Conservation (phyloP, 352 stramenopile species). For the Phytophthora macrochlamydospora region DNA sequence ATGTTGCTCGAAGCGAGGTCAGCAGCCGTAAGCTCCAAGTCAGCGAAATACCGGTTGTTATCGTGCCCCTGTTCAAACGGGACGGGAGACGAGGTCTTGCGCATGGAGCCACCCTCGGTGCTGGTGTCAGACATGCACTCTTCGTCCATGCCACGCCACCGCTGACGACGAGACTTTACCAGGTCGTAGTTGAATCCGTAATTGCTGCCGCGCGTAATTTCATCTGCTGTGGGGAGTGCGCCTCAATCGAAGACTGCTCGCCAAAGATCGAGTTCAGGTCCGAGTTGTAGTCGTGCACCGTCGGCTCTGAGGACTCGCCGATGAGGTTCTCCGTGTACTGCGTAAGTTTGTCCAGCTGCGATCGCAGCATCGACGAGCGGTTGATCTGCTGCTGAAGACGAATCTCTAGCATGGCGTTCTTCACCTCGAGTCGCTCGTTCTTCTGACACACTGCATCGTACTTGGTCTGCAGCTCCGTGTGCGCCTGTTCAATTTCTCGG, state of each 20-base stretch:
- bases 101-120: slow-evolving; percentile 43
- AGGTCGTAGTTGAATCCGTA: slow-evolving; percentile 51
- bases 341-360: slow-evolving; percentile 72
- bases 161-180: slow-evolving; percentile 38
- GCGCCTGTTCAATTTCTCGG: slow-evolving; percentile 47
- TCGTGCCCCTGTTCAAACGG: slow-evolving; percentile 28
- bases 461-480: slow-evolving; percentile 63
- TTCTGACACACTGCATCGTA: slow-evolving; percentile 52
- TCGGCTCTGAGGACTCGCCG: slow-evolving; percentile 56
- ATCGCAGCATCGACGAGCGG: slow-evolving; percentile 63
- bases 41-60: slow-evolving; percentile 37
- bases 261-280: slow-evolving; percentile 57
- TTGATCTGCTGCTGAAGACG: slow-evolving; percentile 69
- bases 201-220: slow-evolving; percentile 40
- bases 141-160: slow-evolving; percentile 45
- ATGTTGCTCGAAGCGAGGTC: slow-evolving; percentile 30
- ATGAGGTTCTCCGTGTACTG: slow-evolving; percentile 75
- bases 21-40: slow-evolving; percentile 32
- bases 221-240: slow-evolving; percentile 41
- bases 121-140: slow-evolving; percentile 68
- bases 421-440: slow-evolving; percentile 55
- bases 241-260: slow-evolving; percentile 42
- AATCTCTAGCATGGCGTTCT: slow-evolving; percentile 70
- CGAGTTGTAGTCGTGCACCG: slow-evolving; percentile 51
- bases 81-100: slow-evolving; percentile 36